These are phyloP conservation scores for Ogataea pignaliae DNA, from an alignment of 805 yeast genomes.

Conservation along the genomic window DNA sequence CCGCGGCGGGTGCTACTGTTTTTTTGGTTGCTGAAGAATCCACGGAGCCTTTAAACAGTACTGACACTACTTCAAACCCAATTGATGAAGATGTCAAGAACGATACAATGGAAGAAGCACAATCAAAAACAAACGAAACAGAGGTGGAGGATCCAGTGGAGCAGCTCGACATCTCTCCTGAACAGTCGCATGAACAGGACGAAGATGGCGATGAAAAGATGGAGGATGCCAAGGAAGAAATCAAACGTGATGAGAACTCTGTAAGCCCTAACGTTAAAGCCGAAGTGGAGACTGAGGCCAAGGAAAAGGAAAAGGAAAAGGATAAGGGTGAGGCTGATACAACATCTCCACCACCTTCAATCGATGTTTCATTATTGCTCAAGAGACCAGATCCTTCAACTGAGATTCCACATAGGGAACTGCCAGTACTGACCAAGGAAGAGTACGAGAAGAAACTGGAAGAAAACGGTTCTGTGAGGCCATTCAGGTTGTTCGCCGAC, in stretches of 20 bases:
- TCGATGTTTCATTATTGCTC: conserved; percentile 35
- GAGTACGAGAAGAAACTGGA: conserved; percentile 16
- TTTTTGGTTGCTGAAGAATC: too few relatives aligned
- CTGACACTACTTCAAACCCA: too few relatives aligned
- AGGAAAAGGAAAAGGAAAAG: conserved; percentile 4
- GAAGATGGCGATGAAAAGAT: conserved; percentile 8
- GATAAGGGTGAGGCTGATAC: too few relatives aligned
- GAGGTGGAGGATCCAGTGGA: too few relatives aligned
- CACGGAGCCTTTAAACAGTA: too few relatives aligned
- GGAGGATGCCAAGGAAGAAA: conserved; percentile 1
- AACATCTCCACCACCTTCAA: too few relatives aligned
- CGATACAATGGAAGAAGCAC: too few relatives aligned
- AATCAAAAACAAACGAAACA: too few relatives aligned
- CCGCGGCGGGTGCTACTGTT: too few relatives aligned
- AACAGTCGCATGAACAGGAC: not conserved
- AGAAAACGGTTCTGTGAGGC: conserved; percentile 20
- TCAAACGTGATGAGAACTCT: not conserved
- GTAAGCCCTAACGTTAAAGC: not conserved
- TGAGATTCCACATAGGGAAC: conserved; percentile 25
- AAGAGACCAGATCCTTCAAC: conserved; percentile 29
- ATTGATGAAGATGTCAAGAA: too few relatives aligned
- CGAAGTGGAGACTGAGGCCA: not conserved
- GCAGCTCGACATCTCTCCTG: too few relatives aligned
- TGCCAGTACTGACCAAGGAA: conserved; percentile 30
- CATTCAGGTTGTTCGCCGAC: conserved; percentile 44